Base-by-base conservation (phyloP, 176 grass and related monocot species). In the Aegilops speltoides region DNA sequence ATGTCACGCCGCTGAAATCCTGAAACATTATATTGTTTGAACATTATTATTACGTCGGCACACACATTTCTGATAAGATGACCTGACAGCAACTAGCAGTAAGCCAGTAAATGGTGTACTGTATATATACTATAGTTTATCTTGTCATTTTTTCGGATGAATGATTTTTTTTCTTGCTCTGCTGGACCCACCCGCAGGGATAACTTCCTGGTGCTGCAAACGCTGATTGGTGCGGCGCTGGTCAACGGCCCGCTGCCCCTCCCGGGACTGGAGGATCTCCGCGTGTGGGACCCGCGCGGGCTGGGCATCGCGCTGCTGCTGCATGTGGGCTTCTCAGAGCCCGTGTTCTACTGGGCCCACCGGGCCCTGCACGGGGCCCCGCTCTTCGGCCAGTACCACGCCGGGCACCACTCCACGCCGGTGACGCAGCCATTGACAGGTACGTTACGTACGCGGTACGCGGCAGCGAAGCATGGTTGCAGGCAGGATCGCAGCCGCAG, bases 341-440 rank as follows among this genome's bases (percentile, higher is more conserved):
- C 93, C 14, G 59, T 91, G n/a, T 98, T 92, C 85, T 98, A 98
- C 81, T 82, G 83, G 85, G 89, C 88, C 68, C 96, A 98, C 84
- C 76, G 96, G 77, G 84, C 84, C 86, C 82, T 96, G 4, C 97
- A 98, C 52, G 2, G 64, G 64, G 76, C 29, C 74, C 84, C 84
- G 29, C 86, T 96, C 76, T 93, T 94, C 90, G 25, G 71, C 61
- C 75, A 24, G 41, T 94, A 88, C 90, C 97, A 98, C 57, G 79
- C 89, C 22, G 66, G 57, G 1, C 97, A 98, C 63, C 97, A 98
- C 77, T 87, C 76, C 75, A 91, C 90, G 14, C 24, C 48, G 10
- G 90, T 94, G n/a, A 88, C 94, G 3, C 88, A 92, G 1, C 82
- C 94, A 9, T 25, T 91, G 63, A 98, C 97, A 75, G 96, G 96